Evolutionary conservation across 73 alveolate genomes (phyloP).

Genomic region (Paramecium sexaurelia): DNA sequence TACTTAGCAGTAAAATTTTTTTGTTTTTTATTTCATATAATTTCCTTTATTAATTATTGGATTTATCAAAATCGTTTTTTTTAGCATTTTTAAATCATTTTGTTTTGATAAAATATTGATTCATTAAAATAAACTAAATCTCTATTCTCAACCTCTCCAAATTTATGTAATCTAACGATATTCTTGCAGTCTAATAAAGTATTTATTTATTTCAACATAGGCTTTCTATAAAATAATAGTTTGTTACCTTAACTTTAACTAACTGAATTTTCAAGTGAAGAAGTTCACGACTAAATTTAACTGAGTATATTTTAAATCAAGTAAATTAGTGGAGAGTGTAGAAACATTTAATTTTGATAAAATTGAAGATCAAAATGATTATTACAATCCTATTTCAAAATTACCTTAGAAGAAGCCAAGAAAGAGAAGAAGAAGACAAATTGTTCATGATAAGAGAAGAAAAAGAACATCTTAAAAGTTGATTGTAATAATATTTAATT

Average conservation of each 20-base stretch:
- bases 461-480: background rate
- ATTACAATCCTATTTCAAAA: background rate
- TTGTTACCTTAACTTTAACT: background rate
- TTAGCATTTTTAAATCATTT: slow-evolving; percentile 12
- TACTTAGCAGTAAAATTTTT: background rate
- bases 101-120: background rate
- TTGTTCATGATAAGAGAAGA: background rate
- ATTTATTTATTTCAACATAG: background rate
- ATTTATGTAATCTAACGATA: background rate
- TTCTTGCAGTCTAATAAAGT: background rate
- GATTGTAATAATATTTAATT: background rate
- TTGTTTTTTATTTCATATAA: background rate
- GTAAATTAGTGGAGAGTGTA: background rate
- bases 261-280: background rate
- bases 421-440: background rate
- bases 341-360: background rate
- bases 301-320: background rate
- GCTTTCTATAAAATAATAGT: background rate
- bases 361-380: background rate
- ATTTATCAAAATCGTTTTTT: background rate
- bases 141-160: background rate
- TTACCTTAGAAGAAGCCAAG: background rate
- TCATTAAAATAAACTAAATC: background rate
- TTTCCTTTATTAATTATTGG: background rate
- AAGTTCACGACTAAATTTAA: background rate